phyloP scores from a whole-genome alignment of 2,329 filamentous ascomycete species.

The Microsporum canis region DNA sequence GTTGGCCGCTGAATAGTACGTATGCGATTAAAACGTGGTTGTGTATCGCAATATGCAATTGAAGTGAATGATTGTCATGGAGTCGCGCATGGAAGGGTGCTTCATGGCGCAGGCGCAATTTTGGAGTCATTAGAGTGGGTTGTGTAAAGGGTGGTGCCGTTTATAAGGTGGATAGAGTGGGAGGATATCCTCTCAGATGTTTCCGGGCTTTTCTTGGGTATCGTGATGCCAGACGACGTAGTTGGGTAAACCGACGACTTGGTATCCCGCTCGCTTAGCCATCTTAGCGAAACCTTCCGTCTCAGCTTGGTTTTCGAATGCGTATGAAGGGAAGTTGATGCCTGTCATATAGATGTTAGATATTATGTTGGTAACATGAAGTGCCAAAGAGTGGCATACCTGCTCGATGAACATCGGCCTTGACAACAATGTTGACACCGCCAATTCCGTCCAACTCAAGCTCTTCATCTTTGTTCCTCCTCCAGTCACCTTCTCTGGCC shows the following conservation, averaged over 20 bases:
- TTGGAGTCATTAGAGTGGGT: not conserved
- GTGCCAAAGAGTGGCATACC: conserved; percentile 43
- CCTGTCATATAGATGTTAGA: conserved; percentile 42
- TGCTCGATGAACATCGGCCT: conserved; percentile 92
- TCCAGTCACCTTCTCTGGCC: conserved; percentile 84
- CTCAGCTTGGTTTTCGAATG: conserved; percentile 97
- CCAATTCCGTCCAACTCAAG: conserved; percentile 90
- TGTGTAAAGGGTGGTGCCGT: not conserved
- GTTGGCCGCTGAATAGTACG: not conserved
- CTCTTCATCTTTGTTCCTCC: conserved; percentile 82
- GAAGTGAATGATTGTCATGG: not conserved
- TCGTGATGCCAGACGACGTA: conserved; percentile 99
- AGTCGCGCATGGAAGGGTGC: not conserved
- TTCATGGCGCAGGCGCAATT: not conserved
- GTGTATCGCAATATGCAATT: not conserved
- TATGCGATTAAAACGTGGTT: not conserved
- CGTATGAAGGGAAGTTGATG: conserved; percentile 93
- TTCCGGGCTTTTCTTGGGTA: conserved; percentile 86
- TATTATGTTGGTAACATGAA: not conserved
- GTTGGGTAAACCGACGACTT: conserved; percentile 85
- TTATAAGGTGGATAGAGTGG: not conserved
- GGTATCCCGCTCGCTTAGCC: conserved; percentile 90
- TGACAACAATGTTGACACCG: conserved; percentile 93
- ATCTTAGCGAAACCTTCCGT: conserved; percentile 98
- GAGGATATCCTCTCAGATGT: conserved; percentile 35